phyloP scores from a whole-genome alignment of 805 yeast species.

The Kurtzmaniella cleridarum region DNA sequence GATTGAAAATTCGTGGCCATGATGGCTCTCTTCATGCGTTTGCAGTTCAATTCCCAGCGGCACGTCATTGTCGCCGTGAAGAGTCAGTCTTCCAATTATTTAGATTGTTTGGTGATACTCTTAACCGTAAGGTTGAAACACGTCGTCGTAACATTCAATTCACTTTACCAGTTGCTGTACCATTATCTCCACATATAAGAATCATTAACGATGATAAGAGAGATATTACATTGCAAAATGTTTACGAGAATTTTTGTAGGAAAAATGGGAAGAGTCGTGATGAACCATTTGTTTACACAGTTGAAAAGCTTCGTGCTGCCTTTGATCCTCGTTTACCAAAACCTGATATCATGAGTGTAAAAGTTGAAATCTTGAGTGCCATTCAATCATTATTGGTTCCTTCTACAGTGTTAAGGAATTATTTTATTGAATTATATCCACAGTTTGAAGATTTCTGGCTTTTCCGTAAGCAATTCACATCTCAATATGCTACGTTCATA shows the following conservation, averaged over 20 bases:
- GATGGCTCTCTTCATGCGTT: conserved; percentile 90
- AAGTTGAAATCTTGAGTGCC: conserved; percentile 86
- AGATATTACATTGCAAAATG: conserved; percentile 70
- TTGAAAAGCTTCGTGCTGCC: conserved; percentile 84
- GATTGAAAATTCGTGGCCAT: conserved; percentile 85
- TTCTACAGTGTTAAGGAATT: conserved; percentile 70
- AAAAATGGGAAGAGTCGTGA: conserved; percentile 71
- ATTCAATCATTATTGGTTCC: conserved; percentile 88
- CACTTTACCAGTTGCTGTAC: conserved; percentile 87
- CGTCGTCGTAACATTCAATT: conserved; percentile 80
- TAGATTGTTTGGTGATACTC: conserved; percentile 78
- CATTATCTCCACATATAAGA: conserved; percentile 90
- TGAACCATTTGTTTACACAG: conserved; percentile 82
- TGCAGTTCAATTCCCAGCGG: conserved; percentile 97
- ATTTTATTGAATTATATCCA: conserved; percentile 64
- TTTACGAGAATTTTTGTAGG: conserved; percentile 85
- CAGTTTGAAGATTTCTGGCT: conserved; percentile 94
- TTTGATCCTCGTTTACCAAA: conserved; percentile 90
- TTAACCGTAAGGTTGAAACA: conserved; percentile 78
- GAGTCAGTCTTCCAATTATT: conserved; percentile 90
- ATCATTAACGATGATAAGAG: conserved; percentile 77
- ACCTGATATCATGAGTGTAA: conserved; percentile 83
- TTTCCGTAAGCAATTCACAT: conserved; percentile 90
- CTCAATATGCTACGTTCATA: conserved; percentile 89
- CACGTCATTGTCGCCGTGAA: conserved; percentile 94